Evolutionary conservation across 768 basidiomycete genomes (phyloP).

Genomic region (Gloeophyllum trabeum): DNA sequence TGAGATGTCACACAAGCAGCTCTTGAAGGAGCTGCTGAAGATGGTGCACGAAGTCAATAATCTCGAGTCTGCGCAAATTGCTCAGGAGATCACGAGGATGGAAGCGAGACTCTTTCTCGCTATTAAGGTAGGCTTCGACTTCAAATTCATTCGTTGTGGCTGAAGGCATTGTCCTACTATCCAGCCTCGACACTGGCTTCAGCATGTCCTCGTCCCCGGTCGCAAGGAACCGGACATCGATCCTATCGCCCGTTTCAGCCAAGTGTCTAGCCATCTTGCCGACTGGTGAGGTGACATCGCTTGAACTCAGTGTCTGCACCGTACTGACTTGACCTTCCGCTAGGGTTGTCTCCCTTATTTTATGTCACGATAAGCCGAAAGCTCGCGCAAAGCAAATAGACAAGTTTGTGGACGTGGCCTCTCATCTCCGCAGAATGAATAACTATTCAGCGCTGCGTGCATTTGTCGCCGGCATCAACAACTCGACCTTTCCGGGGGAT

Average conservation of each 20-base stretch:
- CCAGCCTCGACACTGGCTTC: conserved; percentile 82
- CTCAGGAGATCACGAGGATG: conserved; percentile 76
- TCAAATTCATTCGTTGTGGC: conserved; percentile 9
- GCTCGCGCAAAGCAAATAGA: conserved; percentile 75
- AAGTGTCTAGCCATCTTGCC: conserved; percentile 73
- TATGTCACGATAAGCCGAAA: conserved; percentile 75
- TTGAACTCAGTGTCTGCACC: too few relatives aligned
- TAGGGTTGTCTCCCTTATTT: conserved; percentile 86
- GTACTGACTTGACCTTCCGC: conserved; percentile 2
- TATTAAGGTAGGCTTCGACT: conserved; percentile 46
- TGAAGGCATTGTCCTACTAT: conserved; percentile 7
- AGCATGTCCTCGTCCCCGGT: conserved; percentile 61
- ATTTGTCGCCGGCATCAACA: conserved; percentile 88
- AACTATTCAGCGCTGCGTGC: conserved; percentile 93
- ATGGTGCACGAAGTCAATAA: conserved; percentile 45
- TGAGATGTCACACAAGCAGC: conserved; percentile 40
- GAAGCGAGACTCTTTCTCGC: conserved; percentile 58
- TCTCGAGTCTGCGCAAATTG: conserved; percentile 56
- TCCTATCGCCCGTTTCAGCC: conserved; percentile 64
- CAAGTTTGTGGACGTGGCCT: conserved; percentile 79
- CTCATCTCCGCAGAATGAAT: conserved; percentile 68
- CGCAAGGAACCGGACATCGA: conserved; percentile 55
- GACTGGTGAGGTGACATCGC: conserved; percentile 53
- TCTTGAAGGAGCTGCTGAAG: conserved; percentile 50
- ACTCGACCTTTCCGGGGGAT: conserved; percentile 67